Evolutionary conservation across 208 protist genomes (phyloP).

Genomic region (Trypanosoma caninum): DNA sequence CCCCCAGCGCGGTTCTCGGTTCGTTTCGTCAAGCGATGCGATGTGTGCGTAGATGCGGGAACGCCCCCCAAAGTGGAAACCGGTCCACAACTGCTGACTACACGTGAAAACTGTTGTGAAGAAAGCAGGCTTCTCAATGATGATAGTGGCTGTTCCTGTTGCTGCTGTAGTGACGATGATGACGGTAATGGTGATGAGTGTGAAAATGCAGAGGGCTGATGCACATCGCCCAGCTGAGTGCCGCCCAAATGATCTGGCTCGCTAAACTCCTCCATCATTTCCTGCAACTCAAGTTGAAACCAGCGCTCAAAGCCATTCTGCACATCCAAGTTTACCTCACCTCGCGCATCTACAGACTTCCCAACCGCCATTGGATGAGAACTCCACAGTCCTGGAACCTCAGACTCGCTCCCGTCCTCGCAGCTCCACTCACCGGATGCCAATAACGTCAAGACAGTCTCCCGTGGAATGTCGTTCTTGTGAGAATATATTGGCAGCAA

Average conservation of each 20-base stretch:
- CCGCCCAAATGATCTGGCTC: background rate
- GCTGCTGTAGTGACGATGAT: background rate
- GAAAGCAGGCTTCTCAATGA: too few species aligned
- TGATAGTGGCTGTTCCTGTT: too few species aligned
- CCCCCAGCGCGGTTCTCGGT: background rate
- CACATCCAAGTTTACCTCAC: constrained; percentile 42
- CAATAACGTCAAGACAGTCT: constrained; percentile 10
- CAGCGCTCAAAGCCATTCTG: constrained; percentile 61
- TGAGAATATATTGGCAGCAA: constrained; percentile 30
- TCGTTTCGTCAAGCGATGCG: background rate
- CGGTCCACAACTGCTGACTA: too few species aligned
- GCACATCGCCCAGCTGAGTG: background rate
- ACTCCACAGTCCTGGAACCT: constrained; percentile 21
- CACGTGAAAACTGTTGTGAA: too few species aligned
- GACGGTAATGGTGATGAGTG: background rate
- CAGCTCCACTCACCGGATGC: constrained; percentile 17
- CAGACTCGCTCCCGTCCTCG: constrained; percentile 7
- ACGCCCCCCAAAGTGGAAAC: background rate
- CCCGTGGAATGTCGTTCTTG: constrained; percentile 3
- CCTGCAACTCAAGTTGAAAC: constrained; percentile 24
- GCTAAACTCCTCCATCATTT: constrained; percentile 38
- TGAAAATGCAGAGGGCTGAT: background rate
- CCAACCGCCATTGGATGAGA: constrained; percentile 24
- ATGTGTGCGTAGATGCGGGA: background rate
- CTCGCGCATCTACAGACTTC: constrained; percentile 30